Evolutionary conservation across 768 basidiomycete species (phyloP), one percentile per base, ranked within the genome.

Genomic region (Podaxis sp.): DNA sequence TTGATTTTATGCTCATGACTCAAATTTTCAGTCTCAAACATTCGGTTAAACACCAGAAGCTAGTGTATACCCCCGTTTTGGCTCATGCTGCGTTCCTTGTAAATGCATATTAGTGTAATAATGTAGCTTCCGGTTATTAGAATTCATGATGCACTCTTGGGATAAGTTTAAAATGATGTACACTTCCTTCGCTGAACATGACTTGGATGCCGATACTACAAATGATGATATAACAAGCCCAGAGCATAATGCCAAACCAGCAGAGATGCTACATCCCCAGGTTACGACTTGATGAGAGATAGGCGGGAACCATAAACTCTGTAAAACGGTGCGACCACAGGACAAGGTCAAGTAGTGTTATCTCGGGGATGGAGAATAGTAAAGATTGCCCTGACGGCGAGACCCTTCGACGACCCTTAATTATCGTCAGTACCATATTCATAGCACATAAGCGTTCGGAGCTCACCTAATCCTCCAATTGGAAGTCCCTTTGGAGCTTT

Each of bases 21-120:
- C 13, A 8, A 58, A 2, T 63, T 60, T 72, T 38, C 75, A 89
- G 87, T 92, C 90, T 79, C 94, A 95, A 84, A 95, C 95, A 24
- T 96, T 96, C 69, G 93, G 94, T 67, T 95, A 80, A 72, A 61
- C 37, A 26, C 17, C 24, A 55, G 17, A 10, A 28, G 12, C 22
- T 37, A 50, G 11, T 60, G 30, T 57, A 53, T 58, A 36, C 62
- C 52, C 20, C 28, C 36, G n/a, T 51, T 28, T 28, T 51, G 37
- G 48, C 50, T 13, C 28, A 52, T 33, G 28, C 10, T 36, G 46
- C 13, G 15, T 20, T 57, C 56, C 15, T n/a, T 28, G 40, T 64
- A 37, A 37, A 44, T 56, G 61, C 38, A 56, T 60, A 50, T n/a
- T 51, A 54, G 12, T 56, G 54, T 56, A 56, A 24, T 55, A 55